Base-by-base conservation (phyloP, 768 basidiomycete genomes). In the Hericium coralloides region DNA sequence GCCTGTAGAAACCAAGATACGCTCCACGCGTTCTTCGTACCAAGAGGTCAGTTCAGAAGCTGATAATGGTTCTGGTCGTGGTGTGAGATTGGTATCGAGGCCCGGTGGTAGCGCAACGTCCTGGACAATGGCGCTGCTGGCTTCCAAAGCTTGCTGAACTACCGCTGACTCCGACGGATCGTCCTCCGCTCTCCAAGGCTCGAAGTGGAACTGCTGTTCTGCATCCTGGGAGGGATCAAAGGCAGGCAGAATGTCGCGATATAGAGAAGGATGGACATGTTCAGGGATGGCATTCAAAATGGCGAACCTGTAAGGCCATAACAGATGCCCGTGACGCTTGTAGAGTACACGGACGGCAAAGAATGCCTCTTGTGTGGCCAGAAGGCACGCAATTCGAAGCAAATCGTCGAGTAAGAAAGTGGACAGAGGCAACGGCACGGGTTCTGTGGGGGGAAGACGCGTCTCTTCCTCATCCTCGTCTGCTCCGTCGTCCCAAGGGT, bases 281-380 rank as follows among this genome's bases (percentile, higher is more conserved):
- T 83, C 81, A 36, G 95, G 92, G 56, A 97, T 79, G 56, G 75
- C 76, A 55, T 87, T 80, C 53, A 95, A 74, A 51, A 98, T 79
- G 31, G 69, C 63, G 64, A 88, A 77, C 20, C 94, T 87, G 63
- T 73, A 78, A 2, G 87, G 84, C 79, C 83, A 89, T 36, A 97
- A 70, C 25, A 68, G 62, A 9, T 66, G 47, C n/a, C 69, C 67
- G 66, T 93, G 88, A 53, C 79, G 79, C 36, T 73, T 63, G 58
- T 83, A 67, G 37, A 98, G 74, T 38, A 80, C 72, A 15, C 68
- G 72, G 39, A 95, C 74, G 4, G 85, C 81, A 1, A 68, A 62
- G 53, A 90, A 79, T 53, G 80, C 74, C 60, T 82, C 78, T 36
- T 72, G 69, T 0, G 87, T 79, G 0, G 92, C 91, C 22, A 95